A percentile compares a stretch with the other conserved stretches of the same genome.
phyloP scores from a whole-genome alignment of 139 green algal genomes.

The Chlorella sp. region DNA sequence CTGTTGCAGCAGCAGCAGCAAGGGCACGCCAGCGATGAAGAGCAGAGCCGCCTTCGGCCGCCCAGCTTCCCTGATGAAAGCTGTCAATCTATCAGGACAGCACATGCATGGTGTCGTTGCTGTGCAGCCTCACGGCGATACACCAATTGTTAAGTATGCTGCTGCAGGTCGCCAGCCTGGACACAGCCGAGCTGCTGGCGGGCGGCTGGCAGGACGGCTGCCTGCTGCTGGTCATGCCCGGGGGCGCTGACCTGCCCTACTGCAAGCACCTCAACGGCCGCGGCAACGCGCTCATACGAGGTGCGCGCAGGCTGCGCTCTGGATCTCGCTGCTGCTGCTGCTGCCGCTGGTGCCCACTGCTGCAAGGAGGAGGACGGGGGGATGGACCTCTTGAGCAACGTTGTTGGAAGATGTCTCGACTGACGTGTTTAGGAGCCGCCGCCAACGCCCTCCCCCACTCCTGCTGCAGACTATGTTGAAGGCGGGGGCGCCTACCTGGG shows the following conservation, averaged over 20 bases:
- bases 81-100: no score
- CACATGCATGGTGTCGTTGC: no score
- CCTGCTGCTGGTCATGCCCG: constrained; percentile 74
- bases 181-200: constrained; percentile 55
- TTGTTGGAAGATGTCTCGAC: no score
- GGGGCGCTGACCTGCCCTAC: constrained; percentile 83
- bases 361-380: no score
- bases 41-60: not conserved
- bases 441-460: not conserved
- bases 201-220: constrained; percentile 54
- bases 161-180: constrained; percentile 51
- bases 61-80: no score
- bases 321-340: no score
- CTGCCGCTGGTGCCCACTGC: no score
- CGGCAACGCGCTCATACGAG: constrained; percentile 71
- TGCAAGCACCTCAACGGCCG: constrained; percentile 72
- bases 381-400: no score
- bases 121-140: no score
- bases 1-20: not conserved
- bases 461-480: constrained; percentile 62
- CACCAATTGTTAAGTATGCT: no score
- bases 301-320: constrained; percentile 26
- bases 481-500: constrained; percentile 72
- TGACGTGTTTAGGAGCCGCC: no score
- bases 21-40: not conserved